Percentiles rank a stretch among this genome's conserved stretches.
These are phyloP conservation scores for Penicillium sp. DNA, from an alignment of 2,329 filamentous ascomycete species.

Conservation along the genomic window DNA sequence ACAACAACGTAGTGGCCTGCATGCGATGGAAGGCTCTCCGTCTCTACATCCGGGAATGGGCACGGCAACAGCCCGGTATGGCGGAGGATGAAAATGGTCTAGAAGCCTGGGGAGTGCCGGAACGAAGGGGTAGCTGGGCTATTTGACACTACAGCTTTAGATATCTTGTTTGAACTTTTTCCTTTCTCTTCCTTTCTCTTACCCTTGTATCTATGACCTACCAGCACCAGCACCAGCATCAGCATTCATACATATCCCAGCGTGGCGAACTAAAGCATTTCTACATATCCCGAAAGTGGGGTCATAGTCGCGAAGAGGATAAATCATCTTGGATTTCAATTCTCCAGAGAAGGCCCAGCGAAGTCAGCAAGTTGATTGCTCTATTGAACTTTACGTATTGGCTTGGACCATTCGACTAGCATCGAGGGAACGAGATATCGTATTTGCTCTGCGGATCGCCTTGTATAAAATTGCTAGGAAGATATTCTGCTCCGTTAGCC, in stretches of 20 bases:
- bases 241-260: not conserved
- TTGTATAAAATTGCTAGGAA: not conserved
- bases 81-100: conserved; percentile 54
- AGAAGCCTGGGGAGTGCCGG: conserved; percentile 65
- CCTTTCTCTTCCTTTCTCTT: not conserved
- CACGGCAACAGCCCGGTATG: conserved; percentile 77
- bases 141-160: not conserved
- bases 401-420: not conserved
- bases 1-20: conserved; percentile 52
- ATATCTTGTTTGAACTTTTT: not conserved
- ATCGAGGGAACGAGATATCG: not conserved
- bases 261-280: not conserved
- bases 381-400: too few species aligned
- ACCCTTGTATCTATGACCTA: not conserved
- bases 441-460: not conserved
- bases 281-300: not conserved
- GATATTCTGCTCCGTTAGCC: not conserved
- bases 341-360: not conserved
- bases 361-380: not conserved
- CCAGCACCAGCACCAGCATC: not conserved
- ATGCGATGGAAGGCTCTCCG: conserved; percentile 81
- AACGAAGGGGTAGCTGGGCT: conserved; percentile 67
- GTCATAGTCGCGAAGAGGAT: not conserved
- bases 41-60: conserved; percentile 86
- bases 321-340: not conserved